Conservation (phyloP, 148 eudicot species). For the Pharnaceum exiguum region DNA sequence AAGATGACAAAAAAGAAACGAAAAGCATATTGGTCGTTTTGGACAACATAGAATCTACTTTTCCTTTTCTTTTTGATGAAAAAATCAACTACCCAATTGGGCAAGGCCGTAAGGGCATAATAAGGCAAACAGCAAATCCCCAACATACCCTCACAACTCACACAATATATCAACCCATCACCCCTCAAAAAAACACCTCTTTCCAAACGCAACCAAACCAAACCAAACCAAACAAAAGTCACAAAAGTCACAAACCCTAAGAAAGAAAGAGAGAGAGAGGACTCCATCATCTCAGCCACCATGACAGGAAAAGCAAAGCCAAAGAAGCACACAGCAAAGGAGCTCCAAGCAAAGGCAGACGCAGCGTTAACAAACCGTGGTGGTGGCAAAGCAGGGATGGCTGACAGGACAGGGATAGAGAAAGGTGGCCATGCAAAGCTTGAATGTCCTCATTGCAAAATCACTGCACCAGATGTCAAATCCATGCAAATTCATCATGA, state of each 20-base stretch:
- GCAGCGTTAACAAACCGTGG: conserved; percentile 83
- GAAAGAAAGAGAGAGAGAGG: conserved; percentile 21
- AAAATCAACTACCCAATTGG: too few species aligned
- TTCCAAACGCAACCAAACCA: too few species aligned
- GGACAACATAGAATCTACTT: too few species aligned
- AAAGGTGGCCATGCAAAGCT: conserved; percentile 90
- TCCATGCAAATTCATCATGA: conserved; percentile 98
- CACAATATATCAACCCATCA: neutral
- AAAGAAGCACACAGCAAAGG: conserved; percentile 99
- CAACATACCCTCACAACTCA: too few species aligned
- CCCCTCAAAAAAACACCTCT: neutral
- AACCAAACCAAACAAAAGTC: too few species aligned
- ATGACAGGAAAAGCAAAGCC: conserved; percentile 99
- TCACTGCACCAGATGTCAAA: conserved; percentile 80
- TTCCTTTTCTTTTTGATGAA: too few species aligned
- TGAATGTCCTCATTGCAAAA: conserved; percentile 88
- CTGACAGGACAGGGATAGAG: conserved; percentile 58
- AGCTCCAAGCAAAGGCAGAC: conserved; percentile 70
- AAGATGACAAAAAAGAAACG: too few species aligned
- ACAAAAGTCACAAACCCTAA: conserved; percentile 26
- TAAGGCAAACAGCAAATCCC: too few species aligned
- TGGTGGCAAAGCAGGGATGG: conserved; percentile 87
- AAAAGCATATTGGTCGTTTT: too few species aligned
- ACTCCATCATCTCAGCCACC: neutral
- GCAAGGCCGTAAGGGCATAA: too few species aligned